Percentiles rank a stretch among this genome's conserved stretches.
These are phyloP conservation scores for Aureobasidium sp. DNA, from an alignment of 2,329 filamentous ascomycete genomes.

Conservation along the genomic window DNA sequence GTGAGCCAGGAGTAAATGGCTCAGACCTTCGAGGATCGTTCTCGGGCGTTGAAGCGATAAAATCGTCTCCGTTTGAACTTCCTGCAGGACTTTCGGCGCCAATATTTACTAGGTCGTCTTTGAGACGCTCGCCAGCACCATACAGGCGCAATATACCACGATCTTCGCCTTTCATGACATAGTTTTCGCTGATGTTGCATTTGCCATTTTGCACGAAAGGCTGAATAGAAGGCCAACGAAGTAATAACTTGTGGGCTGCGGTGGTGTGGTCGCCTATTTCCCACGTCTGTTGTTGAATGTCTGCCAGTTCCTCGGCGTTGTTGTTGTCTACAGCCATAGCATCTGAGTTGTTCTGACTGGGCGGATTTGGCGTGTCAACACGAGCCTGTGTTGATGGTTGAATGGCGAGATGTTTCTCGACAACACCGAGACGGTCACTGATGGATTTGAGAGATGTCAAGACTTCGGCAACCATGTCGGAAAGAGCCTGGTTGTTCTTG, in stretches of 20 bases:
- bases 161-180: slow-evolving; percentile 33
- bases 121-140: slow-evolving; percentile 33
- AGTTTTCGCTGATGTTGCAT: slow-evolving; percentile 22
- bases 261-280: slow-evolving; percentile 69
- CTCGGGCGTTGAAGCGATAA: slow-evolving; percentile 37
- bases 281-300: not conserved
- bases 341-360: slow-evolving; percentile 1
- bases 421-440: slow-evolving; percentile 23
- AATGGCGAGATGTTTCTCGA: slow-evolving; percentile 21
- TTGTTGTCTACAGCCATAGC: slow-evolving; percentile 13
- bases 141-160: slow-evolving; percentile 31
- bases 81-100: slow-evolving; percentile 34
- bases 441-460: slow-evolving; percentile 38
- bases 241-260: slow-evolving; percentile 73
- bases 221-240: slow-evolving; percentile 48
- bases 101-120: slow-evolving; percentile 28
- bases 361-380: slow-evolving; percentile 10
- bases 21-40: slow-evolving; percentile 27
- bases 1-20: slow-evolving; percentile 32
- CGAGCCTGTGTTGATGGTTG: not conserved
- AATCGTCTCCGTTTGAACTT: slow-evolving; percentile 31
- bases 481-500: slow-evolving; percentile 31
- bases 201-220: slow-evolving; percentile 15
- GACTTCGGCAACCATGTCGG: slow-evolving; percentile 37
- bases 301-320: not conserved